Percentiles rank a stretch among this genome's conserved stretches.
Evolutionary conservation across 768 basidiomycete genomes (phyloP).

Genomic region (Lactifluus piperatus): DNA sequence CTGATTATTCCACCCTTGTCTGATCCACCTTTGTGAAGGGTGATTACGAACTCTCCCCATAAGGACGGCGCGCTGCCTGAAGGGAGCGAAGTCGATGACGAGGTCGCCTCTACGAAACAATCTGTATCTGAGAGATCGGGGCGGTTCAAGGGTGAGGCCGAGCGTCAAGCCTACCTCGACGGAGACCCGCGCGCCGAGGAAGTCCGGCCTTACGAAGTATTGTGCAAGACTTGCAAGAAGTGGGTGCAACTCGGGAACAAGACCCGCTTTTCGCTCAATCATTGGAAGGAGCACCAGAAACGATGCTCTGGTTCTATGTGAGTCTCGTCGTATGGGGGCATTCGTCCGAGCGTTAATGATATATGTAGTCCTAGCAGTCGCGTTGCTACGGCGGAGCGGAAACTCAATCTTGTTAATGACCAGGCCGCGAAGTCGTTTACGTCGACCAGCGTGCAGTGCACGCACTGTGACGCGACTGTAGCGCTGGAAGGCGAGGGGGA

Average conservation of each 20-base stretch:
- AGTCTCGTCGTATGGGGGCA: constrained; percentile 17
- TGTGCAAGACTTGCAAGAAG: constrained; percentile 53
- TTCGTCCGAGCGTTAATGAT: neutral
- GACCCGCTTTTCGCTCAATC: constrained; percentile 34
- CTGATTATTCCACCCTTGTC: neutral
- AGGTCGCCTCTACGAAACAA: constrained; percentile 25
- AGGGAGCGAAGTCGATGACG: constrained; percentile 21
- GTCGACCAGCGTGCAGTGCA: constrained; percentile 40
- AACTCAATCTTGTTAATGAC: constrained; percentile 56
- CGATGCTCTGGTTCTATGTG: constrained; percentile 40
- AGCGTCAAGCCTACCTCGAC: constrained; percentile 45
- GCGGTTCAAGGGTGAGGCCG: constrained; percentile 29
- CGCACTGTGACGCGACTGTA: constrained; percentile 39
- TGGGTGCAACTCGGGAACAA: constrained; percentile 45
- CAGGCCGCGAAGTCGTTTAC: constrained; percentile 46
- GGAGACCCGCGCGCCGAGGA: constrained; percentile 44
- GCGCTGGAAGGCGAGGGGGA: constrained; percentile 41
- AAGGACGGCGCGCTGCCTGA: constrained; percentile 18
- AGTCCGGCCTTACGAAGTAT: constrained; percentile 41
- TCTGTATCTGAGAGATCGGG: constrained; percentile 20
- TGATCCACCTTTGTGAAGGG: constrained; percentile 3
- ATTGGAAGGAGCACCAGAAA: constrained; percentile 48
- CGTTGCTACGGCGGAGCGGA: constrained; percentile 54
- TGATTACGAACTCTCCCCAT: neutral
- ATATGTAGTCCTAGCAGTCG: constrained; percentile 43